Base-by-base conservation (phyloP, 2,329 filamentous ascomycete genomes). In the Neofusicoccum kwambonambiense region DNA sequence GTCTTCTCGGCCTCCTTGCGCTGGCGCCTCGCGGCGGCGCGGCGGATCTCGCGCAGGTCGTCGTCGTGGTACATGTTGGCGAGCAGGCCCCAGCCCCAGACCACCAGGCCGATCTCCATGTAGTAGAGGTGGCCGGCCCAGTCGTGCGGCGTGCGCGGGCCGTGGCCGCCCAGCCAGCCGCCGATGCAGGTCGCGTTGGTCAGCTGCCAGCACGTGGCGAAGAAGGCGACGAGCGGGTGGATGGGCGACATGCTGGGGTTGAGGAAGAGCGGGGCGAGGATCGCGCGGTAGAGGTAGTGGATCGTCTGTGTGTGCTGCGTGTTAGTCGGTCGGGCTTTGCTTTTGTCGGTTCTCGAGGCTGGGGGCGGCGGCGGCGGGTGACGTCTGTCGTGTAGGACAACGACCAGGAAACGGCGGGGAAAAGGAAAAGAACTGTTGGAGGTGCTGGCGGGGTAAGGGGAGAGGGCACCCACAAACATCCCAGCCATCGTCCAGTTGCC, bases 161-260 rank as follows among this genome's bases (percentile, higher is more conserved):
- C 91, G 75, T 96, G 94, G 15, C 91, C 93, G 0, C 86, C 89
- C 8, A 97, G 84, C 87, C 91, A 98, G 54, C 88, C 86, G 45
- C 89, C 92, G 51, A 99, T 82, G 68, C 86, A 90, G 35, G 88
- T 86, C 0, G 88, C 92, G 76, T 98, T 99, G 75, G 85, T 76
- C 68, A 96, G 73, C 76, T 99, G 95, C 81, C 97, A 98, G 22
- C 73, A 44, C 44, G 89, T 68, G 4, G 89, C 95, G 22, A 81
- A 77, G 56, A 80, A 8, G 81, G 89, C 89, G 68, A 97, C 84
- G 34, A 87, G 63, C 2, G 86, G 74, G 77, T 96, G 91, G 69
- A 97, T 91, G 8, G 94, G 94, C 4, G 93, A 92, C 90, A 99
- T 97, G 81, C 89, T 93, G 0, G 94, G 94, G 68, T 94, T 92